phyloP scores from a whole-genome alignment of 148 eudicot genomes.

The Camellia lanceoleosa region DNA sequence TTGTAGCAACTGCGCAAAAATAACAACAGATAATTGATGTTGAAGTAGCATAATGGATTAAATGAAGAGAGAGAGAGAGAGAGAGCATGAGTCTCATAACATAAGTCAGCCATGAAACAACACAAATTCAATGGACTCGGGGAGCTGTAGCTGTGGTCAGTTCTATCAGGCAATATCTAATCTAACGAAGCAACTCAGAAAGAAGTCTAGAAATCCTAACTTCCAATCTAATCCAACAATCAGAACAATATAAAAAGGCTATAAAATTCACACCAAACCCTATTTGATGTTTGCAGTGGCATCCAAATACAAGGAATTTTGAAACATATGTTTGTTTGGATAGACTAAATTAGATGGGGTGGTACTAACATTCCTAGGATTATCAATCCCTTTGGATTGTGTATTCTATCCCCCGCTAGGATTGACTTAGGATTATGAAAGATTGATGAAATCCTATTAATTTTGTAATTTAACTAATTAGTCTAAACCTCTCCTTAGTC shows the following conservation, averaged over 20 bases:
- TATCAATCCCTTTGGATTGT: too few relatives aligned
- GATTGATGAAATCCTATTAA: too few relatives aligned
- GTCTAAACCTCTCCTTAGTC: too few relatives aligned
- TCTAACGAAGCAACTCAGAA: background rate
- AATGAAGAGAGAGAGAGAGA: background rate
- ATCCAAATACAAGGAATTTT: background rate
- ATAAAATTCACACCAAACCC: background rate
- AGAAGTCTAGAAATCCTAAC: background rate
- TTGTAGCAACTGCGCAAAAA: background rate
- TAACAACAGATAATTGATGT: background rate
- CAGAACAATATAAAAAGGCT: background rate
- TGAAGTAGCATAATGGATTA: constrained; percentile 6
- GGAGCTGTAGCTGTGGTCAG: too few relatives aligned
- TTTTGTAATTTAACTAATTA: too few relatives aligned
- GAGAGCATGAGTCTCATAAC: background rate
- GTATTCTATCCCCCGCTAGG: too few relatives aligned
- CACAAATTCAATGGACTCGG: background rate
- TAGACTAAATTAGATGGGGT: too few relatives aligned
- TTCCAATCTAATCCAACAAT: background rate
- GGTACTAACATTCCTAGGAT: too few relatives aligned
- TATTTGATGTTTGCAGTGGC: background rate
- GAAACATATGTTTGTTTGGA: background rate
- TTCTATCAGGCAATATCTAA: constrained; percentile 10
- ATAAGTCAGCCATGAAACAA: background rate
- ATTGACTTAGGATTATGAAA: too few relatives aligned